Base-by-base conservation (phyloP, 441 rosid genomes). In the Kokia cookei region DNA sequence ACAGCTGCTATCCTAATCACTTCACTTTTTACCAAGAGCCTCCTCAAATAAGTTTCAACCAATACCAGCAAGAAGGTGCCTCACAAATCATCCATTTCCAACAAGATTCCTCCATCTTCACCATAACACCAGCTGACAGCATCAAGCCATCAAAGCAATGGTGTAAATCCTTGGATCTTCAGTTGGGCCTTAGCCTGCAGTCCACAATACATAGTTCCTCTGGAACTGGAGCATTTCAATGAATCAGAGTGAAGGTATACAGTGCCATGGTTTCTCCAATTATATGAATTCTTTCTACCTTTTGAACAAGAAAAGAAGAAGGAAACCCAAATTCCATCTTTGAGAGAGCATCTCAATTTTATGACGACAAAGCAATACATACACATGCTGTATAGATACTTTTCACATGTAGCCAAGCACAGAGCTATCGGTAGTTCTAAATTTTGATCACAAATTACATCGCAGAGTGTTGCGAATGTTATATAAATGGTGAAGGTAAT, bases 111-210 rank as follows among this genome's bases (percentile, higher is more conserved):
- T 55, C 80, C 47, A 71, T 57, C 71, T 82, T 81, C 75, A 82
- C 80, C 24, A n/a, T 78, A 65, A 82, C 85, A 75, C 82, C 51
- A n/a, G 24, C 74, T 4, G 74, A 80, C 3, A 51, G 75, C 82
- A 12, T 43, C 58, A 40, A 84, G 75, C 65, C 75, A 78, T 68
- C 89, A 19, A 90, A 86, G 73, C 88, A 82, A 77, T 80, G 75
- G 71, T 80, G 85, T 76, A 82, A 86, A 75, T 73, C 90, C 47
- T 73, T 86, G 91, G 94, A 91, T 85, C 94, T 93, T 73, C 91
- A 88, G 35, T 73, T 93, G 45, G 93, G 91, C 11, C 83, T 86
- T 59, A 74, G 87, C 79, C 79, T 85, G 78, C 81, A 82, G 48
- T 77, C 83, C 3, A 77, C 77, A 40, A 70, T 80, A 27, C 70